These are phyloP conservation scores for Theobroma grandiflorum DNA, from an alignment of 441 rosid species.

Conservation along the genomic window DNA sequence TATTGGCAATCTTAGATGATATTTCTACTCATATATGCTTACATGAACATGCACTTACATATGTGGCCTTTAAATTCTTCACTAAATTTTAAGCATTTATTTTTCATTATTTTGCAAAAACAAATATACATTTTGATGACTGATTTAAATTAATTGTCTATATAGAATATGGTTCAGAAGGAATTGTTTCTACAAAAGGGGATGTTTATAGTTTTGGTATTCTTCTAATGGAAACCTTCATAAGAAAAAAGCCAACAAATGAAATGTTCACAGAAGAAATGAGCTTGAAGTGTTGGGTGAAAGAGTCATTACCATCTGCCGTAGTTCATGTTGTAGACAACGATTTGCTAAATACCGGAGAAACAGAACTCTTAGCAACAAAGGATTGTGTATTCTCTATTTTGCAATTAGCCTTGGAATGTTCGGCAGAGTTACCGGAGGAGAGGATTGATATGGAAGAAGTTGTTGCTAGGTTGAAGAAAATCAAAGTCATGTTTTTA, in stretches of 20 bases:
- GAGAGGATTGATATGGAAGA: too few species aligned
- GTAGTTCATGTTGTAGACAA: too few species aligned
- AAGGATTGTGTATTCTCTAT: slow-evolving; percentile 7
- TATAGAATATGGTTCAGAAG: slow-evolving; percentile 27
- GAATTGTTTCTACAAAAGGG: slow-evolving; percentile 20
- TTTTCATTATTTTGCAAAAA: background rate
- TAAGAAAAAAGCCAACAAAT: slow-evolving; percentile 26
- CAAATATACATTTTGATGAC: background rate
- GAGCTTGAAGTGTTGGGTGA: slow-evolving; percentile 23
- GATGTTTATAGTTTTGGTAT: slow-evolving; percentile 31
- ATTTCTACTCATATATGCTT: background rate
- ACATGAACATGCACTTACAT: too few species aligned
- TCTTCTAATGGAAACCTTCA: slow-evolving; percentile 25
- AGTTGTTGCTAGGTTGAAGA: too few species aligned
- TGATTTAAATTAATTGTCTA: too few species aligned
- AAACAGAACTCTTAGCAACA: too few species aligned
- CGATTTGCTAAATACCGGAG: too few species aligned
- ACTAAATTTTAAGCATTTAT: too few species aligned
- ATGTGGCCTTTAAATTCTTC: too few species aligned
- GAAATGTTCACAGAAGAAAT: slow-evolving; percentile 14
- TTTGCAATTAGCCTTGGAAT: slow-evolving; percentile 16
- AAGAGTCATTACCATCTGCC: background rate
- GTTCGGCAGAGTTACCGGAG: background rate
- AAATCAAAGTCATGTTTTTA: too few species aligned
- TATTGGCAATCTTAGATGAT: background rate